phyloP scores from a whole-genome alignment of 768 basidiomycete genomes.

The Boletales sp. region DNA sequence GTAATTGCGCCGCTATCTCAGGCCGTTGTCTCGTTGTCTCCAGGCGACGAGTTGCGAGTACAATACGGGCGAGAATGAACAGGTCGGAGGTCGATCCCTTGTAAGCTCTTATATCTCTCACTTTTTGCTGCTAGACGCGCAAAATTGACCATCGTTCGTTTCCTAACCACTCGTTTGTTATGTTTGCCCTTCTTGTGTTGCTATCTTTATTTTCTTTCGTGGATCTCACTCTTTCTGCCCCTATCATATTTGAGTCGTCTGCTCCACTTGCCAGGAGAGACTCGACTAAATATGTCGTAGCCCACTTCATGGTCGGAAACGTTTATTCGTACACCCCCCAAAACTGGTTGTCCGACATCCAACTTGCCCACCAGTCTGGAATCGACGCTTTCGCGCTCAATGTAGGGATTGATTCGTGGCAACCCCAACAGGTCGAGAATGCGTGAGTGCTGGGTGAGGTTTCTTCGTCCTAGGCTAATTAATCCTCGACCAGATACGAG shows the following conservation, averaged over 20 bases:
- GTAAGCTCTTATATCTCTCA: neutral
- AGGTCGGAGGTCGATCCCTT: neutral
- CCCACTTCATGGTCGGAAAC: conserved; percentile 64
- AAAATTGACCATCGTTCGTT: conserved; percentile 15
- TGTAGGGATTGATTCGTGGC: conserved; percentile 62
- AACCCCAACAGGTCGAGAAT: conserved; percentile 55
- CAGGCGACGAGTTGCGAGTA: neutral
- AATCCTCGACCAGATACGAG: conserved; percentile 40
- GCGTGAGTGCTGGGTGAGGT: conserved; percentile 43
- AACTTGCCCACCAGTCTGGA: conserved; percentile 51
- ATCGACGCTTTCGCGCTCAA: conserved; percentile 75
- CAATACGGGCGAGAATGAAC: neutral
- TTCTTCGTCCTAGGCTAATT: conserved; percentile 14
- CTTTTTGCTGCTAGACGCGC: conserved; percentile 12
- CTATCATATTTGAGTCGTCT: conserved; percentile 4
- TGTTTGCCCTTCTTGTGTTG: conserved; percentile 9
- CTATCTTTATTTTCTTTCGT: conserved; percentile 9
- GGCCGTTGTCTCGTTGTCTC: neutral
- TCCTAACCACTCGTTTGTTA: conserved; percentile 12
- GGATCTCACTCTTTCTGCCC: conserved; percentile 4
- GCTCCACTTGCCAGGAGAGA: conserved; percentile 10
- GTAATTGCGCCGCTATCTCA: no score
- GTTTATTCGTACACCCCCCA: conserved; percentile 53
- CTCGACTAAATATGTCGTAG: conserved; percentile 45
- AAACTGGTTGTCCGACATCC: conserved; percentile 49